These are phyloP conservation scores for Sugiyamaella castrensis DNA, from an alignment of 1,139 yeast genomes.

Conservation along the genomic window DNA sequence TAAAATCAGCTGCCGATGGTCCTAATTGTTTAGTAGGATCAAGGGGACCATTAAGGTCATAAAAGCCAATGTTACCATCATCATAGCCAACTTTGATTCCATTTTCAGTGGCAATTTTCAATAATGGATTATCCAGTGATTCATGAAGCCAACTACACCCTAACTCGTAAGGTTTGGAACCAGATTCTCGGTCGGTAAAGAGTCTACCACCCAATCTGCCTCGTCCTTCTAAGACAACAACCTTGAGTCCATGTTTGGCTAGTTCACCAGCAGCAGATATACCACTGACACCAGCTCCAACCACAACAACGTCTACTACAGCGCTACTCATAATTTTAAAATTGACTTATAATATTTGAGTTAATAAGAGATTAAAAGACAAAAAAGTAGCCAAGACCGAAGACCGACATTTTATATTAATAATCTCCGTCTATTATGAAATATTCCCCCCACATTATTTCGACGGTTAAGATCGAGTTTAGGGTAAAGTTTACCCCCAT, in stretches of 20 bases:
- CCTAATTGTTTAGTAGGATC: constrained; percentile 40
- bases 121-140: constrained; percentile 58
- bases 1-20: constrained; percentile 56
- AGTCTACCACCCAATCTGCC: constrained; percentile 55
- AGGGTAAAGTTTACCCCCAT: too few species aligned
- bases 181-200: constrained; percentile 28
- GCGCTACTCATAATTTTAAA: background rate
- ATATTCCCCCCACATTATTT: too few species aligned
- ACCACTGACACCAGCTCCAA: constrained; percentile 83
- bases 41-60: constrained; percentile 38
- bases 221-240: constrained; percentile 56
- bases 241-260: constrained; percentile 43
- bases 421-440: too few species aligned
- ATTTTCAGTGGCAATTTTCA: constrained; percentile 30
- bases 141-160: constrained; percentile 95
- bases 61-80: constrained; percentile 42
- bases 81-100: constrained; percentile 41
- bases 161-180: constrained; percentile 46
- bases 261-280: constrained; percentile 69
- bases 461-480: too few species aligned
- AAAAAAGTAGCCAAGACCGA: too few species aligned
- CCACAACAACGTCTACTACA: constrained; percentile 26
- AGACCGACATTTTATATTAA: too few species aligned
- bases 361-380: too few species aligned
- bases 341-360: too few species aligned